Conservation (phyloP, 306 rosid genomes). For the Cucurbita maxima region DNA sequence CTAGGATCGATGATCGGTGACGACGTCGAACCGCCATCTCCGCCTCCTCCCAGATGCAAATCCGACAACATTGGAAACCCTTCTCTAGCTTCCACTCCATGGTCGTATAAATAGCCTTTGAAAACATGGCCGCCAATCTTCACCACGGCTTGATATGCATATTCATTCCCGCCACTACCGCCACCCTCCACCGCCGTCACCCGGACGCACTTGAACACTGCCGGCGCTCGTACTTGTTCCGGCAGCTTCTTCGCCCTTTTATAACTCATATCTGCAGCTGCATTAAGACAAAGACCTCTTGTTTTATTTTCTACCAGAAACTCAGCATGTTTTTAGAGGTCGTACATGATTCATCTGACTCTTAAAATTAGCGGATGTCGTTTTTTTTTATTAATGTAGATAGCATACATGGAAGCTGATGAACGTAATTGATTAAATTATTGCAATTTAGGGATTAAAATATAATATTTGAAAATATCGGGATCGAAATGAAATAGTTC, state of each 20-base stretch:
- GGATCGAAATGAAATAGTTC: background rate
- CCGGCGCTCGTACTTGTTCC: background rate
- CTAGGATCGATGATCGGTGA: background rate
- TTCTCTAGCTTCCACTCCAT: background rate
- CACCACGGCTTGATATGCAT: background rate
- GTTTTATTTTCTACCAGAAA: too few relatives aligned
- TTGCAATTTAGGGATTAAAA: too few relatives aligned
- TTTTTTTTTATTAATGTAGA: too few relatives aligned
- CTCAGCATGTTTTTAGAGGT: too few relatives aligned
- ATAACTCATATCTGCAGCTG: background rate
- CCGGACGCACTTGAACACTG: constrained; percentile 1
- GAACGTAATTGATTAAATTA: too few relatives aligned
- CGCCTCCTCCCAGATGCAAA: background rate
- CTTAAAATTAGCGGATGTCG: too few relatives aligned
- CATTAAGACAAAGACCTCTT: background rate
- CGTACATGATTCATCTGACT: too few relatives aligned
- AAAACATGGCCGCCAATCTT: constrained; percentile 3
- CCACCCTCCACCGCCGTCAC: constrained; percentile 2
- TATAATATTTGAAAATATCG: background rate
- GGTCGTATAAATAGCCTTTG: background rate
- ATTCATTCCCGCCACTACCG: background rate
- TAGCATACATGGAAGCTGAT: too few relatives aligned
- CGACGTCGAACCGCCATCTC: background rate
- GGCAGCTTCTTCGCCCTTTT: background rate
- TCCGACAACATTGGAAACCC: background rate